Evolutionary conservation across 1,284 basidiomycete genomes (phyloP), one percentile per base, ranked within the genome.

Genomic region (Coniophora puteana): DNA sequence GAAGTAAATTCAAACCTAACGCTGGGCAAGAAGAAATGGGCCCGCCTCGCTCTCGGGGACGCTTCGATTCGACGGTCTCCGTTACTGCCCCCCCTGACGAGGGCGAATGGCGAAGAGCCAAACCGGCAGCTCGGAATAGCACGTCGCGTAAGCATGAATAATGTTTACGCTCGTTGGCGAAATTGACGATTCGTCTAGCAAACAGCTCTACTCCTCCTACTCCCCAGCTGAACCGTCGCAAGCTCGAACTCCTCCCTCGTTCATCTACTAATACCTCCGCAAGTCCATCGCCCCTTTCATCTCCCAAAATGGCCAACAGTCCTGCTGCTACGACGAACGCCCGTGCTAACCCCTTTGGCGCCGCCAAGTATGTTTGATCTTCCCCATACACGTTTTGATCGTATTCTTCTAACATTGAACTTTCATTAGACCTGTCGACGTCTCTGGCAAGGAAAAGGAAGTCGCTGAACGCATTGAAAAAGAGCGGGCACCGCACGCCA

Each of bases 191-290:
- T n/a, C 43, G 20, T n/a, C n/a, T 47, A 88, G 82, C 86, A 26
- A 80, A 61, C 45, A 77, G 59, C 44, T 91, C 89, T 12, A 83
- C 83, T 30, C 86, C 85, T 26, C 80, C 89, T 1, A 89, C 85
- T 5, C 91, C 89, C 35, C 87, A 86, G 53, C 66, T 86, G 50
- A 67, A 68, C 44, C 83, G 93, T 36, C 78, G 79, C 46, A 91
- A 88, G 59, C 75, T 95, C 10, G 87, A 90, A 51, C 78, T 95
- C 27, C 68, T 91, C 4, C 91, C 93, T 26, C 82, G 90, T 14
- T 73, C 87, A 26, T 74, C 73, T 17, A 72, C 63, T 35, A 71
- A 67, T 4, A n/a, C n/a, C n/a, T 88, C 86, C 18, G 71, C 74
- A 11, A 71, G 71, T 20, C 72, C 83, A 13, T 85, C 80, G 20